Evolutionary conservation across 768 basidiomycete genomes (phyloP).

Genomic region (Tylopilus rubrobrunneus): DNA sequence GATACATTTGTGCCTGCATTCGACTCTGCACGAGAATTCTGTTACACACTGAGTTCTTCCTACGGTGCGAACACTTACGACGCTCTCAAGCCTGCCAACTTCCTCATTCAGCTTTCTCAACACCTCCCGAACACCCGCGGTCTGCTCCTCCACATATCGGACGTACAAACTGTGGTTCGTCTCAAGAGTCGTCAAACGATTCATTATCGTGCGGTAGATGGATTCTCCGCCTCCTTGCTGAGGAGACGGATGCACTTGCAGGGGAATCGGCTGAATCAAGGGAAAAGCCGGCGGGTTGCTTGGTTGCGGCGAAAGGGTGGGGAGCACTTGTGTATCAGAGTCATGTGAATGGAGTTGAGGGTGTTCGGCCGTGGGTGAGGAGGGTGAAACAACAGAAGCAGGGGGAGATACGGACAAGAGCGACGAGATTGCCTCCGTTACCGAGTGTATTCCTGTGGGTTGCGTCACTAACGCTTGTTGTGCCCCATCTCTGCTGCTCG

Average conservation of each 20-base stretch:
- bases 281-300: slow-evolving; percentile 1
- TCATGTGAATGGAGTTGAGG: slow-evolving; percentile 1
- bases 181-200: slow-evolving; percentile 81
- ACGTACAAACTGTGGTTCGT: slow-evolving; percentile 82
- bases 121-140: slow-evolving; percentile 66
- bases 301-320: slow-evolving; percentile 4
- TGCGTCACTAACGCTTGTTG: background rate
- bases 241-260: slow-evolving; percentile 1
- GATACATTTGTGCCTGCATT: slow-evolving; percentile 63
- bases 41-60: background rate
- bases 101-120: slow-evolving; percentile 74
- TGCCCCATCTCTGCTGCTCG: background rate
- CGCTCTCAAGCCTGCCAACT: slow-evolving; percentile 69
- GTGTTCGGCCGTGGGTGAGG: slow-evolving; percentile 1
- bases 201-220: slow-evolving; percentile 95
- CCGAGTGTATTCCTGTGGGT: slow-evolving; percentile 5
- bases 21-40: slow-evolving; percentile 45
- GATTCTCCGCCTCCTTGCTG: slow-evolving; percentile 64
- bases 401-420: slow-evolving; percentile 9
- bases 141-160: slow-evolving; percentile 89
- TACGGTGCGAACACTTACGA: slow-evolving; percentile 45
- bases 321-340: background rate
- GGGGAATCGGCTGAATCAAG: background rate
- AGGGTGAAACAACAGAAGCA: background rate
- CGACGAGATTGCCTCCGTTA: slow-evolving; percentile 25